These are phyloP conservation scores for Penicillium alfredii DNA, from an alignment of 495 filamentous ascomycete species.

Conservation along the genomic window DNA sequence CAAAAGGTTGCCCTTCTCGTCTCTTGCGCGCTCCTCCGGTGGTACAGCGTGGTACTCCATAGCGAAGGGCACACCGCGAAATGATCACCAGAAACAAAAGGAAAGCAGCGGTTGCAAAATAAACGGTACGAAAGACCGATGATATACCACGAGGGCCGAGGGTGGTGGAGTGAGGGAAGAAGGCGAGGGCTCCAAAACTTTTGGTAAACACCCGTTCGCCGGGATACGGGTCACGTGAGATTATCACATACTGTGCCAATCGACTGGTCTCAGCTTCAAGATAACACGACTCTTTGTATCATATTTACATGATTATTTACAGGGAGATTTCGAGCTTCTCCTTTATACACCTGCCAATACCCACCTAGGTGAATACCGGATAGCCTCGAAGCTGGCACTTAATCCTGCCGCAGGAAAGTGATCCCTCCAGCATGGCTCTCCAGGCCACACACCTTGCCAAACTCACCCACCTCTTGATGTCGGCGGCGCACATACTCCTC, in stretches of 20 bases:
- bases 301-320: no score
- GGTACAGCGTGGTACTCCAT: constrained; percentile 66
- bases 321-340: no score
- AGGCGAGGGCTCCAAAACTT: constrained; percentile 19
- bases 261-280: no score
- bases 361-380: no score
- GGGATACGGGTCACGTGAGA: constrained; percentile 21
- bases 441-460: constrained; percentile 27
- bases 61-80: constrained; percentile 4
- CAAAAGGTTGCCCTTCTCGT: constrained; percentile 52
- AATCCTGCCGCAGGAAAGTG: constrained; percentile 25
- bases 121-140: no score
- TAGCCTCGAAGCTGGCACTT: no score
- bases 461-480: constrained; percentile 25
- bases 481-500: constrained; percentile 31
- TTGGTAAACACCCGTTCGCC: constrained; percentile 27
- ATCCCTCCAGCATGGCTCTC: constrained; percentile 23
- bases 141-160: no score
- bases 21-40: constrained; percentile 55
- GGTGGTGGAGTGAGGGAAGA: neutral
- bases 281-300: no score
- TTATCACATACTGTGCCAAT: no score
- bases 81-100: neutral
- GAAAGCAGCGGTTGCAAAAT: neutral
- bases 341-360: no score